These are phyloP conservation scores for Purshia tridentata DNA, from an alignment of 306 rosid species.

Conservation along the genomic window DNA sequence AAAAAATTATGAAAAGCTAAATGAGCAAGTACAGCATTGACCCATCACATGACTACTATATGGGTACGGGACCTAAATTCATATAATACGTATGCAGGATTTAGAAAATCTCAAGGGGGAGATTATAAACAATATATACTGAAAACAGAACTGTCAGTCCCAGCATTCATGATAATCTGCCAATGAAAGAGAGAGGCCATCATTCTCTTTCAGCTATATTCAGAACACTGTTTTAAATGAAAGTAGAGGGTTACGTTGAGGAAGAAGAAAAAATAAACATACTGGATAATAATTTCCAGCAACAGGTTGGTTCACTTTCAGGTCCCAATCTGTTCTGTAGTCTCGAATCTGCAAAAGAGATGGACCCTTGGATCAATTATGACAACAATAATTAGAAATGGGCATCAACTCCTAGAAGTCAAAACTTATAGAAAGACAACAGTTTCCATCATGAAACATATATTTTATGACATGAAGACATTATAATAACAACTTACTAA, in stretches of 20 bases:
- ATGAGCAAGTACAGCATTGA: not conserved
- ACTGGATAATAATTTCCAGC: slow-evolving; percentile 68
- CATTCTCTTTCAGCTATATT: not conserved
- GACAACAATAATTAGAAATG: not conserved
- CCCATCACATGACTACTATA: not conserved
- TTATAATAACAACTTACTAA: not conserved
- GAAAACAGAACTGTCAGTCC: not conserved
- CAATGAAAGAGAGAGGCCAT: not conserved
- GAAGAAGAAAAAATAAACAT: slow-evolving; percentile 21
- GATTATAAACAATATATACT: not conserved
- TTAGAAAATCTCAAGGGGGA: not conserved
- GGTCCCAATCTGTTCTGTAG: slow-evolving; percentile 55
- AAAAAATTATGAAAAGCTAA: not conserved
- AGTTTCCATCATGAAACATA: not conserved
- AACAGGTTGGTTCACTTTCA: slow-evolving; percentile 54
- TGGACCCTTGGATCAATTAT: not conserved
- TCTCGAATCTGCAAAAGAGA: slow-evolving; percentile 45
- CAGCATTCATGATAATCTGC: not conserved
- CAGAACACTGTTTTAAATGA: not conserved
- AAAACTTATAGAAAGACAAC: not conserved
- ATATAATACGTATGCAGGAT: slow-evolving; percentile 5
- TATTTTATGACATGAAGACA: not conserved
- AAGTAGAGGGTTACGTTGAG: not conserved
- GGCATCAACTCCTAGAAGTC: slow-evolving; percentile 14
- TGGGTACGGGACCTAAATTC: not conserved